Percentiles rank a stretch among this genome's conserved stretches.
Conservation (phyloP, 139 green algal species). For the Chlorella sp. region DNA sequence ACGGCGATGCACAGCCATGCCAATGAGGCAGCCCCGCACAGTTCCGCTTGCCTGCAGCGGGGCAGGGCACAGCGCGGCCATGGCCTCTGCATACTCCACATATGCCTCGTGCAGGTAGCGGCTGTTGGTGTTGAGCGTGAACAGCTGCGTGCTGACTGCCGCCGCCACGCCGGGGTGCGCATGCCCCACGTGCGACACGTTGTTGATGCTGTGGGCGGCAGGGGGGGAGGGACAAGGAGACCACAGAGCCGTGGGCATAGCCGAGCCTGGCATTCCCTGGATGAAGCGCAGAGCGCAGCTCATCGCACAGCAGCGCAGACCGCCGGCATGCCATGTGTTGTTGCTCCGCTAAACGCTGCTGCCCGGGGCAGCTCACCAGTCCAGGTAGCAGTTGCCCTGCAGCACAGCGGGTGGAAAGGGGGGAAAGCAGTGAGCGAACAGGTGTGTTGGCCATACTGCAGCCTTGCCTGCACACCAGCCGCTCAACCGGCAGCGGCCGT, state of each 20-base stretch:
- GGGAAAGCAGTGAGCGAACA: no score
- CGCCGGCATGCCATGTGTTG: no score
- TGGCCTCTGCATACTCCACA: slow-evolving; percentile 52
- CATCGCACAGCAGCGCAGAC: no score
- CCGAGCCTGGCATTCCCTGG: no score
- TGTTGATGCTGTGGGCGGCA: slow-evolving; percentile 85
- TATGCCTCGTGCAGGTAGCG: slow-evolving; percentile 71
- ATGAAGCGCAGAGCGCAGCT: no score
- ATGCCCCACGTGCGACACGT: slow-evolving; percentile 86
- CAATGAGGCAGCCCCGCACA: no score
- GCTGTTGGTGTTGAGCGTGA: slow-evolving; percentile 76
- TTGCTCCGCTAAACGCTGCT: no score
- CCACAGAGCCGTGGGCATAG: no score
- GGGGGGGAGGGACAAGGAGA: no score
- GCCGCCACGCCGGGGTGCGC: slow-evolving; percentile 69
- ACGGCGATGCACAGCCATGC: no score
- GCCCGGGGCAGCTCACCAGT: slow-evolving; percentile 49
- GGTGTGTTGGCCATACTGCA: no score
- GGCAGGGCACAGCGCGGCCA: slow-evolving; percentile 67
- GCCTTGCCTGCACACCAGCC: background rate
- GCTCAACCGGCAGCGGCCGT: background rate
- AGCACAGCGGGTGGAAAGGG: no score
- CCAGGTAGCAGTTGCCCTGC: slow-evolving; percentile 62
- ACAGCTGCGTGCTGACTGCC: slow-evolving; percentile 65
- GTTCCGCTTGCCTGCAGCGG: slow-evolving; percentile 43